Evolutionary conservation across 2,329 filamentous ascomycete genomes (phyloP), one percentile per base, ranked within the genome.

Genomic region (Aspergillus ruber): DNA sequence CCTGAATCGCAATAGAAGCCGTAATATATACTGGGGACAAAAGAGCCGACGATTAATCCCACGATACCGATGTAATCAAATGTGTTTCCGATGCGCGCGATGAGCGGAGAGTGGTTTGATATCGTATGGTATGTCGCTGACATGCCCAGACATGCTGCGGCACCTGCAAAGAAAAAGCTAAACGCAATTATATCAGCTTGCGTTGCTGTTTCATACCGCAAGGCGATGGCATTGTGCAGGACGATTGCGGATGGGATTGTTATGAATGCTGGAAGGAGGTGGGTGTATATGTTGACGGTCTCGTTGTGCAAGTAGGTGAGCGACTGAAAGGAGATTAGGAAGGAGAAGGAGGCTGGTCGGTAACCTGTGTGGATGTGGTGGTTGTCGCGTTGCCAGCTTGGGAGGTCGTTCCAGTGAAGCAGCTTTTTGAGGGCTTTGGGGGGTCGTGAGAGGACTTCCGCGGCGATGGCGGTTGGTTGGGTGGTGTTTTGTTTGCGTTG

Each of bases 11-110:
- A 89, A 59, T 81, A 88, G 65, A 95, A 89, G 3, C 85, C 90
- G 67, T 94, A 95, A 67, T 88, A 93, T 50, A 98, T 69, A 43
- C 87, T 86, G 2, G 93, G 90, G 41, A 97, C 81, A 63, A 91
- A 95, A 64, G 86, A 91, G 6, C 93, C 93, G 56, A 91, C 87
- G 50, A 97, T 97, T 56, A 98, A 73, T 43, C 84, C 81, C 25
- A 97, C 88, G 57, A 98, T 98, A 6, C 93, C 93, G 4, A 91
- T 81, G 65, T 98, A 97, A 65, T 98, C 93, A 48, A 97, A 73
- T 67, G 95, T 88, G 66, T 97, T 97, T 9, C 90, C 90, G 74
- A 89, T 87, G 52, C 81, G 84, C 2, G 86, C 83, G 12, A 96
- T 88, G 1, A 71, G 69, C 33, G 82, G 80, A 15, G 87, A 93